Evolutionary conservation across 257 asterid genomes (phyloP), one percentile per base, ranked within the genome.

Genomic region (Penstemon barbatus): DNA sequence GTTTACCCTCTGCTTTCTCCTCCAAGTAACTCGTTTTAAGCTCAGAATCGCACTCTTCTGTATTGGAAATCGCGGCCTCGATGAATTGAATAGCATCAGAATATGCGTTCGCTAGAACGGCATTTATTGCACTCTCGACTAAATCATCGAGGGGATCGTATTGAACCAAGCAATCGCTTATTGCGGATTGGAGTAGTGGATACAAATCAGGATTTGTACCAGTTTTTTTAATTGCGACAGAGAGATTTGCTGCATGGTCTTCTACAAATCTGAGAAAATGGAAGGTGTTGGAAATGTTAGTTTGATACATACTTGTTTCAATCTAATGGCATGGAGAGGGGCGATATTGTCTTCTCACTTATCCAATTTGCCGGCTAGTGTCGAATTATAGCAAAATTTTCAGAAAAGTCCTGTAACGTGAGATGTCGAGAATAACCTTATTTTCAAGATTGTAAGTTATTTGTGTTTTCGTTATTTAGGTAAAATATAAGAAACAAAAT

Each of bases 131-230:
- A 43, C 83, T 87, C 68, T 87, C 95, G 8, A 90, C 75, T 60
- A 90, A 42, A 39, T 87, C 97, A 2, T 77, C 89, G 1, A 86
- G 75, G 0, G 88, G 73, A 6, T 45, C 55, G 76, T 84, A 87
- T 13, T 81, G 87, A 0, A 78, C 88, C 43, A 50, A 8, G 81
- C 97, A 87, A 0, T 87, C 86, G 13, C 42, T 8, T n/a, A 90
- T n/a, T 0, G 89, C 83, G 3, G 81, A 64, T 44, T 81, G 85
- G 2, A 84, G 76, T 70, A 67, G 9, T 0, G 89, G 85, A 0
- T 69, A 13, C 6, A 77, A 51, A 8, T 79, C 80, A 0, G 80
- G 64, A 0, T 41, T 37, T 4, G 42, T 19, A 1, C n/a, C 8
- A 0, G 75, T n/a, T 2, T 39, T 40, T 65, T 50, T 43, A 38